A percentile compares a stretch with the other conserved stretches of the same genome.
Conservation (phyloP, 2,329 filamentous ascomycete species). For the Colletotrichum eremochloae region DNA sequence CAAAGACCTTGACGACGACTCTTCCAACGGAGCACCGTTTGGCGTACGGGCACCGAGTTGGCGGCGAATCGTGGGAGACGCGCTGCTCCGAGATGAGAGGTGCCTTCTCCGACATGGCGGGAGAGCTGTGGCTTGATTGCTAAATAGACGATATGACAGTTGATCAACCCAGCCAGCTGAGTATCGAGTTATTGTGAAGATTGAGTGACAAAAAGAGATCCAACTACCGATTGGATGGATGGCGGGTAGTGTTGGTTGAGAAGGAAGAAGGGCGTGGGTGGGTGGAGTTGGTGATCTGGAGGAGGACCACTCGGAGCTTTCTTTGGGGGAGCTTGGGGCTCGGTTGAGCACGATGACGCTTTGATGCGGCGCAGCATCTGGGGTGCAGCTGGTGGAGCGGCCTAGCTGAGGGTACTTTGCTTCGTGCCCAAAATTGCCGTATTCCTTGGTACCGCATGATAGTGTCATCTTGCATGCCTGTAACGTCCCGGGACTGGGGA, state of each 20-base stretch:
- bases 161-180: conserved; percentile 35
- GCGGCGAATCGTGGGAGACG: not conserved
- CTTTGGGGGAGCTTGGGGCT: conserved; percentile 28
- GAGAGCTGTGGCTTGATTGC: not conserved
- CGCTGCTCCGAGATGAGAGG: conserved; percentile 19
- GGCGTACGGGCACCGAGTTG: conserved; percentile 32
- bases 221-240: not conserved
- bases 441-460: accelerated
- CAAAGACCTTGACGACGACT: conserved; percentile 22
- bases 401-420: not conserved
- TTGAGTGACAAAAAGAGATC: not conserved
- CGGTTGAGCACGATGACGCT: conserved; percentile 30
- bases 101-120: conserved; percentile 35
- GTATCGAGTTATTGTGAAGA: conserved; percentile 26
- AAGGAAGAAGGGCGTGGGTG: not conserved
- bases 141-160: not conserved
- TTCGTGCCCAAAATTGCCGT: accelerated
- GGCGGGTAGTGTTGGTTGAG: not conserved
- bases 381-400: conserved; percentile 9
- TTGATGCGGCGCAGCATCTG: conserved; percentile 28
- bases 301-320: conserved; percentile 18
- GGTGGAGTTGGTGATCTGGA: not conserved
- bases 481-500: conserved; percentile 15
- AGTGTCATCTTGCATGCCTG: not conserved
- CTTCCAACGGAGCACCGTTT: conserved; percentile 25